Evolutionary conservation across 1,284 basidiomycete species (phyloP).

Genomic region (Cryptococcus sp.): DNA sequence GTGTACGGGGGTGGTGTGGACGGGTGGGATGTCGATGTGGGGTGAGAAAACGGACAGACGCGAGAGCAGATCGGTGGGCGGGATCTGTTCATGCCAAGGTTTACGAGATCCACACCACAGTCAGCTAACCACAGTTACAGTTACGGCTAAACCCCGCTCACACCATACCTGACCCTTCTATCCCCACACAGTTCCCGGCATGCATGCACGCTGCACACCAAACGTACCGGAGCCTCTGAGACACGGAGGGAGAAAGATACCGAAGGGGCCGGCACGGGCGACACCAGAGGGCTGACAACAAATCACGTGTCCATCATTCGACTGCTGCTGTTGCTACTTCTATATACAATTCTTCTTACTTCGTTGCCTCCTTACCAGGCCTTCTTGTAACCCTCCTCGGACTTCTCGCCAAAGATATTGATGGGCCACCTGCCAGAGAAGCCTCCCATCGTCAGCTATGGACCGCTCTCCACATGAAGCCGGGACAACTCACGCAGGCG

Average conservation of each 20-base stretch:
- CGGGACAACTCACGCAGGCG: constrained; percentile 34
- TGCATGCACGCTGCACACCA: too few species aligned
- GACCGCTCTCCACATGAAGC: background rate
- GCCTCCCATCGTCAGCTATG: background rate
- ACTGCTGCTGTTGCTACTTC: background rate
- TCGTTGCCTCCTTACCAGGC: constrained; percentile 20
- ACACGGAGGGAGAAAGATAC: background rate
- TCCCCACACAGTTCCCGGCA: too few species aligned
- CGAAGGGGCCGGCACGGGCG: background rate
- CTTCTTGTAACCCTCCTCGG: constrained; percentile 56
- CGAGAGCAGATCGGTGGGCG: background rate
- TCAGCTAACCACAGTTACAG: too few species aligned
- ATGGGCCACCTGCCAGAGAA: constrained; percentile 58
- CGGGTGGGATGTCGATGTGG: background rate
- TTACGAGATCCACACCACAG: too few species aligned
- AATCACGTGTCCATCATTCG: background rate
- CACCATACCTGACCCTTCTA: too few species aligned
- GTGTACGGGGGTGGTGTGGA: background rate
- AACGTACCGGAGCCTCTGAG: too few species aligned
- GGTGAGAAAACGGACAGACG: background rate
- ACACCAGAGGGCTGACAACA: background rate
- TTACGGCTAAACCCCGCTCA: too few species aligned
- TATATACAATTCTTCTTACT: background rate
- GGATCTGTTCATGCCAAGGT: too few species aligned
- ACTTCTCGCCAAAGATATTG: constrained; percentile 63